phyloP scores from a whole-genome alignment of 2,329 filamentous ascomycete species.

The Fusarium setosum region DNA sequence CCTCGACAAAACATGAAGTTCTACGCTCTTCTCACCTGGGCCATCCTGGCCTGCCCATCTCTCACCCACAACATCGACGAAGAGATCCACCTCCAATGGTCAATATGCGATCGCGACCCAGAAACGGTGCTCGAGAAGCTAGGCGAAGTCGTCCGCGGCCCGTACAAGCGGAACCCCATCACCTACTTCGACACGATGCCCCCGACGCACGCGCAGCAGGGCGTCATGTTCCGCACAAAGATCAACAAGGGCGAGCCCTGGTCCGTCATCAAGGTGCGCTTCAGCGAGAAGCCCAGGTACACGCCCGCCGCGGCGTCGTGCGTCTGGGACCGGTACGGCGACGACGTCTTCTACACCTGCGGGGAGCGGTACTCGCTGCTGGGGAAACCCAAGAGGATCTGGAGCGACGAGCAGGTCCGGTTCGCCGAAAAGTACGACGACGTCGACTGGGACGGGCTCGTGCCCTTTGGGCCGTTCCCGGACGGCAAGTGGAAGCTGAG shows the following conservation, averaged over 20 bases:
- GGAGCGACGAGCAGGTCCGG: slow-evolving; percentile 32
- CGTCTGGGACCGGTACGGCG: slow-evolving; percentile 37
- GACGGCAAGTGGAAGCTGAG: slow-evolving; percentile 36
- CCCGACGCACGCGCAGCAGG: slow-evolving; percentile 29
- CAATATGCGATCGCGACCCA: slow-evolving; percentile 29
- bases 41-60: neutral
- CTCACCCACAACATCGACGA: neutral
- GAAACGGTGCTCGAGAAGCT: slow-evolving; percentile 29
- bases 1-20: slow-evolving; percentile 13
- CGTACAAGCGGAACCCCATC: slow-evolving; percentile 35
- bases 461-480: slow-evolving; percentile 28
- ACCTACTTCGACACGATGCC: slow-evolving; percentile 37
- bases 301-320: slow-evolving; percentile 18
- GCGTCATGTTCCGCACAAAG: slow-evolving; percentile 38
- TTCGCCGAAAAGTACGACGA: slow-evolving; percentile 32
- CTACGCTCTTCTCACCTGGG: neutral
- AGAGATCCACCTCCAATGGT: slow-evolving; percentile 37
- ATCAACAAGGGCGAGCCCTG: slow-evolving; percentile 25
- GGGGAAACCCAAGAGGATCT: slow-evolving; percentile 8
- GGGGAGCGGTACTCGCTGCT: slow-evolving; percentile 16
- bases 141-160: slow-evolving; percentile 15
- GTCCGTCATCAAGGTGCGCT: slow-evolving; percentile 35
- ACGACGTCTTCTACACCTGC: slow-evolving; percentile 27
- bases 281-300: slow-evolving; percentile 11
- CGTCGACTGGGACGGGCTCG: slow-evolving; percentile 32